Evolutionary conservation across 2,329 filamentous ascomycete species (phyloP).

Genomic region (Stagonosporopsis rhizophila): DNA sequence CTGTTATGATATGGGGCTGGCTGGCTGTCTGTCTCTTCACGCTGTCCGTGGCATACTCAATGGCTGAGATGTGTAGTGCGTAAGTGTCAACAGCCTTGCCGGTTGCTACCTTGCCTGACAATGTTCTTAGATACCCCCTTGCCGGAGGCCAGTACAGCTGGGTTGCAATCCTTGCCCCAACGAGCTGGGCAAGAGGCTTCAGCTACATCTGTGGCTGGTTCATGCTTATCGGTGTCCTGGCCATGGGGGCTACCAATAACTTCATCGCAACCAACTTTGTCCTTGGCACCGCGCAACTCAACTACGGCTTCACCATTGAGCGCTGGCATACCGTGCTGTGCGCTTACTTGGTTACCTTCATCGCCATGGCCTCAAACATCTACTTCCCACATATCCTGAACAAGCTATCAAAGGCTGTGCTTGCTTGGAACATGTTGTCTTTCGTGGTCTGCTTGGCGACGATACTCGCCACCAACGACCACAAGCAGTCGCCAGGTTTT

Average conservation of each 20-base stretch:
- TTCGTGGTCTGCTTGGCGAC: slow-evolving; percentile 62
- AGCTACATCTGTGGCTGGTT: slow-evolving; percentile 52
- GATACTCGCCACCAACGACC: slow-evolving; percentile 61
- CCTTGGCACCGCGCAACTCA: slow-evolving; percentile 62
- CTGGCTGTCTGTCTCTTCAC: slow-evolving; percentile 60
- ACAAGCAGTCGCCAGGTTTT: slow-evolving; percentile 62
- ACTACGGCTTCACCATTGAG: slow-evolving; percentile 60
- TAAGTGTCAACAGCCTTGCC: slow-evolving; percentile 1
- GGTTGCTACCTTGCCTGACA: slow-evolving; percentile 3
- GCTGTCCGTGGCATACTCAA: slow-evolving; percentile 63
- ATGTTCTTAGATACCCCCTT: slow-evolving; percentile 54
- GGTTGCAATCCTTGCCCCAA: slow-evolving; percentile 64
- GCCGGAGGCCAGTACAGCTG: slow-evolving; percentile 66
- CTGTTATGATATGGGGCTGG: slow-evolving; percentile 67
- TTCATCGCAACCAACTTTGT: slow-evolving; percentile 64
- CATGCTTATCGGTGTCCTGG: slow-evolving; percentile 52
- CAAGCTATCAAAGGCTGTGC: slow-evolving; percentile 57
- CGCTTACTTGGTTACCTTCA: slow-evolving; percentile 57
- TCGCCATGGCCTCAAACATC: slow-evolving; percentile 58
- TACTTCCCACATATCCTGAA: slow-evolving; percentile 60
- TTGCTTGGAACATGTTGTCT: slow-evolving; percentile 62
- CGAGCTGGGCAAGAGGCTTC: slow-evolving; percentile 43
- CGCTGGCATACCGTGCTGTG: slow-evolving; percentile 65
- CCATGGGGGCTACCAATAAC: slow-evolving; percentile 63
- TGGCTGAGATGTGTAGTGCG: slow-evolving; percentile 65